A percentile compares a stretch with the other conserved stretches of the same genome.
phyloP scores from a whole-genome alignment of 768 basidiomycete genomes.

The Pleurotus giganteus region DNA sequence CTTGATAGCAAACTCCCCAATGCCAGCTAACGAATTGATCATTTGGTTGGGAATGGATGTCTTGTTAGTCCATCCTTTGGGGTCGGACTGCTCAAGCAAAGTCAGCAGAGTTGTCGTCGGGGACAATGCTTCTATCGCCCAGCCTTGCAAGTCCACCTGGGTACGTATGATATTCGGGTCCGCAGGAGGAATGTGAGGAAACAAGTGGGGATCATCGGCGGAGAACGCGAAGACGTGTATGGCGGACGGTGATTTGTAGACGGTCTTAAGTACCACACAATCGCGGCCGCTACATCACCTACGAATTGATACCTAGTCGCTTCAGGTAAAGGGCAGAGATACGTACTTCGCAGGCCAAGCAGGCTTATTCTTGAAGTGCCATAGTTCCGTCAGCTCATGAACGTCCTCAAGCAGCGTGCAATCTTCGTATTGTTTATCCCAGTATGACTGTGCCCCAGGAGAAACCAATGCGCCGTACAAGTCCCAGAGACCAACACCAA shows the following conservation, averaged over 20 bases:
- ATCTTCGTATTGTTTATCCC: conserved; percentile 92
- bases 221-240: conserved; percentile 97
- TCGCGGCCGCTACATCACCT: conserved; percentile 71
- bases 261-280: conserved; percentile 86
- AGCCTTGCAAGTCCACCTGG: conserved; percentile 97
- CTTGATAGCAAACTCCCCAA: conserved; percentile 95
- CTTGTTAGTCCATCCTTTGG: conserved; percentile 96
- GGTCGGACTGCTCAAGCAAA: conserved; percentile 93
- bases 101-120: conserved; percentile 94
- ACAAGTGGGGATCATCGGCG: conserved; percentile 83
- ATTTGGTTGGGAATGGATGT: conserved; percentile 92
- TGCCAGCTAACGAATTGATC: conserved; percentile 84
- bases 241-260: conserved; percentile 94
- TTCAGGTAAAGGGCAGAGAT: conserved; percentile 1
- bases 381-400: conserved; percentile 86
- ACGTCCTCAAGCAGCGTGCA: conserved; percentile 85
- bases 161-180: conserved; percentile 85
- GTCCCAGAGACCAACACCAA: conserved; percentile 95
- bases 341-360: conserved; percentile 92
- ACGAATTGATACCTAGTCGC: conserved; percentile 14
- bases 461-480: conserved; percentile 85
- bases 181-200: conserved; percentile 64
- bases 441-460: conserved; percentile 75
- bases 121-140: conserved; percentile 94
- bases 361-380: conserved; percentile 89